phyloP scores from a whole-genome alignment of 2,329 filamentous ascomycete genomes.

The Epichloe glyceriae region DNA sequence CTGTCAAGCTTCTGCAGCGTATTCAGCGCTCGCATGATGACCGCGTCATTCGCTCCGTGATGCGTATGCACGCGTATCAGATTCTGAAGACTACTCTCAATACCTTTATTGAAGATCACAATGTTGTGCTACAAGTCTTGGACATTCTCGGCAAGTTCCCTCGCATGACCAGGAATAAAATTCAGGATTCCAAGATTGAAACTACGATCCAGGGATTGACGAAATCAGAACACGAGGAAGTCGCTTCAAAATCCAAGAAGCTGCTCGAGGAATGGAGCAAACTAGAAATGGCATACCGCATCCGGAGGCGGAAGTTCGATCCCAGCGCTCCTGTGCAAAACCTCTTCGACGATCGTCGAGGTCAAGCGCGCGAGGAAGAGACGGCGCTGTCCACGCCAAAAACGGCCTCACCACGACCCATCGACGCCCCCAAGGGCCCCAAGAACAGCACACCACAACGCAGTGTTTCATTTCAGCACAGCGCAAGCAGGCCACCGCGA shows the following conservation, averaged over 20 bases:
- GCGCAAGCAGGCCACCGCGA: conserved; percentile 38
- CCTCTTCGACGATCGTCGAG: conserved; percentile 50
- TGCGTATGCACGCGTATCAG: conserved; percentile 94
- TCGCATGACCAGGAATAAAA: conserved; percentile 89
- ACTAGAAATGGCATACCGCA: conserved; percentile 81
- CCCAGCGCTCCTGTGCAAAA: conserved; percentile 46
- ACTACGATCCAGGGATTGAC: conserved; percentile 58
- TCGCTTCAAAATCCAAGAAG: conserved; percentile 55
- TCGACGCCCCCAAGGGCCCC: conserved; percentile 44
- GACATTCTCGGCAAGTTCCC: conserved; percentile 83
- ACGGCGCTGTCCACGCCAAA: conserved; percentile 24
- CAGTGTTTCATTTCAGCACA: conserved; percentile 37
- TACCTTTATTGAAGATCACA: conserved; percentile 78
- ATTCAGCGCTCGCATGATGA: conserved; percentile 82
- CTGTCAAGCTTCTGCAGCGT: conserved; percentile 80
- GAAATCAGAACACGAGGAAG: conserved; percentile 57
- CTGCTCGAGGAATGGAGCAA: conserved; percentile 80
- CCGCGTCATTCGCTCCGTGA: conserved; percentile 72
- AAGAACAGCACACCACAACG: conserved; percentile 47
- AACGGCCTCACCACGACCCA: conserved; percentile 29
- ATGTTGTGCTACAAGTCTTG: conserved; percentile 78
- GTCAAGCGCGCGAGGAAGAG: conserved; percentile 29
- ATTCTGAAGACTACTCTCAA: conserved; percentile 80
- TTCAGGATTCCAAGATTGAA: conserved; percentile 91
- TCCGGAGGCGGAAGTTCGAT: conserved; percentile 78